A percentile compares a stretch with the other conserved stretches of the same genome.
Conservation (phyloP, 352 stramenopile genomes). For the Pythium pyrilobum region DNA sequence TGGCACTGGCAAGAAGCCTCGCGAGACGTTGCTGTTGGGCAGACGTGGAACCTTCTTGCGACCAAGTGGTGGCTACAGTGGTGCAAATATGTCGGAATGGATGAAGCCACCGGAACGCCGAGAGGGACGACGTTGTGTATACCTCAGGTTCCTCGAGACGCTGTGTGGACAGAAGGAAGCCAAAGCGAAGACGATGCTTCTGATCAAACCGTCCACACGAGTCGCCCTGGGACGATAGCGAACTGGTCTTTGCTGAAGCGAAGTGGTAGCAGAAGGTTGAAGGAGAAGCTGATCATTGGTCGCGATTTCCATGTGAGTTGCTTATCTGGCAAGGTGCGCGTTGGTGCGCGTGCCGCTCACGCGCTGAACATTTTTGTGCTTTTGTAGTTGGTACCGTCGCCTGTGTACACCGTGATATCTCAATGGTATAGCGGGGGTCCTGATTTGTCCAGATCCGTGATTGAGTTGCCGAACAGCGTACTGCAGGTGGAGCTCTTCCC, state of each 20-base stretch:
- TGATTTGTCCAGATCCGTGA: conserved; percentile 47
- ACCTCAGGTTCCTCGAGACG: conserved; percentile 40
- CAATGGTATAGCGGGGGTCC: conserved; percentile 79
- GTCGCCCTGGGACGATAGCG: conserved; percentile 63
- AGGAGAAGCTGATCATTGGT: conserved; percentile 63
- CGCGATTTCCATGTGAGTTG: conserved; percentile 79
- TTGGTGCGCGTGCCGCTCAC: too few species aligned
- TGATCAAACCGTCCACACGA: conserved; percentile 11
- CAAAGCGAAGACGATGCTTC: conserved; percentile 8
- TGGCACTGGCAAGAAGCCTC: conserved; percentile 67
- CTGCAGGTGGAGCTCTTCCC: conserved; percentile 76
- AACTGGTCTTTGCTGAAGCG: conserved; percentile 77
- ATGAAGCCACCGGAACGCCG: conserved; percentile 55
- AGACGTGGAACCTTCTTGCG: conserved; percentile 75
- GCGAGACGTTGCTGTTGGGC: conserved; percentile 33
- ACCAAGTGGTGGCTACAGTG: conserved; percentile 77
- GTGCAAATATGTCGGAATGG: conserved; percentile 68
- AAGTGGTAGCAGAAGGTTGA: conserved; percentile 68
- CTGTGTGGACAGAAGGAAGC: conserved; percentile 30
- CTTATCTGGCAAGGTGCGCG: too few species aligned
- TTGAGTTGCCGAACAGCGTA: conserved; percentile 32
- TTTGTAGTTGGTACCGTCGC: conserved; percentile 56
- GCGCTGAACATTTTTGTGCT: not conserved
- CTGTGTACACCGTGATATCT: conserved; percentile 60
- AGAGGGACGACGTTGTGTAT: conserved; percentile 43